Evolutionary conservation across 257 asterid genomes (phyloP), one percentile per base, ranked within the genome.

Genomic region (Ajuga chamaepitys): DNA sequence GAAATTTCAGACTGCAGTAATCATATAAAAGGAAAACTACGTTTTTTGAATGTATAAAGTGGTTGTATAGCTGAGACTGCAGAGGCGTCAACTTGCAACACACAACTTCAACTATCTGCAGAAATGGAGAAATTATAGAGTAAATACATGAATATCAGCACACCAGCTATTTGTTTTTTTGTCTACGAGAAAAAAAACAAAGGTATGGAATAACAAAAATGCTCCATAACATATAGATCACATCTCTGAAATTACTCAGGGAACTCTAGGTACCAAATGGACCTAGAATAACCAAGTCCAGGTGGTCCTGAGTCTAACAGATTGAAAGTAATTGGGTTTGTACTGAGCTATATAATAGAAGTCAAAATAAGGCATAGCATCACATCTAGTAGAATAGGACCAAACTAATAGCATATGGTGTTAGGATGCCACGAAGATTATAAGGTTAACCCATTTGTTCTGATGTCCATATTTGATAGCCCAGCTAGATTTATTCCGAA

Each of bases 51-150:
- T 93, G 99, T 72, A 93, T 83, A 71, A 93, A 87, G 85, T 89
- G 96, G 76, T 77, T 84, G 85, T 89, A 93, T 63, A 93, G 86
- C 63, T 75, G 80, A 64, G 88, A 70, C 65, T 93, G 99, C 42
- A 93, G 89, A 60, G 87, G 87, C 18, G 95, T 81, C 88, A 93
- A 64, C 87, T 93, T 89, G 96, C 99, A 89, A 80, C 99, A 87
- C 67, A 87, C 96, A 74, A 93, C 99, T 86, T 86, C 90, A 35
- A 89, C 70, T 47, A 89, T 89, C 97, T 93, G 89, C 75, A 74
- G 58, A 54, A 71, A 57, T 32, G 46, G 60, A 64, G 17, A 4
- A 28, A 55, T 4, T 35, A 45, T 72, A 21, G 40, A 17, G 71
- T 46, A 47, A 64, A 50, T 44, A n/a, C 26, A 62, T 17, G 57